A percentile compares a stretch with the other conserved stretches of the same genome.
phyloP scores from a whole-genome alignment of 495 filamentous ascomycete genomes.

The Aspergillus indologenus region DNA sequence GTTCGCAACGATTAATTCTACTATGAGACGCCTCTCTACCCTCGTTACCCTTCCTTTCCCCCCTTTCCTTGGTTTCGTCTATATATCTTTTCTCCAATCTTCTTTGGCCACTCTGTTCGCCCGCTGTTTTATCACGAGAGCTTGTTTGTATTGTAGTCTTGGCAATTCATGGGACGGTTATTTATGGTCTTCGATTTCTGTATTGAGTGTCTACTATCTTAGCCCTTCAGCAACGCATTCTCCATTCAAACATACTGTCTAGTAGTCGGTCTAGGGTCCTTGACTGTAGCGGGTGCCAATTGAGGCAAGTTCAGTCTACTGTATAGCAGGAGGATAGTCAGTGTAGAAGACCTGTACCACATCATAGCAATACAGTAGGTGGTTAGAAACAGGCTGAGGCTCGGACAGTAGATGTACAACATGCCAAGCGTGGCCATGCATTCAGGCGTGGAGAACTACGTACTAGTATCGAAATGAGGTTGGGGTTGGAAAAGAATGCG shows the following conservation, averaged over 20 bases:
- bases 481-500: not conserved
- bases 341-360: not conserved
- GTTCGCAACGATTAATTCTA: slow-evolving; percentile 12
- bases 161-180: slow-evolving; percentile 13
- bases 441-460: not conserved
- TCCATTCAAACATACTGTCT: not conserved
- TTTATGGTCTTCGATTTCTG: not conserved
- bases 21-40: slow-evolving; percentile 10
- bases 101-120: slow-evolving; percentile 11
- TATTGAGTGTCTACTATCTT: slow-evolving; percentile 1
- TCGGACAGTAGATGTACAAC: not conserved
- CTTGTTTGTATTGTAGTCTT: slow-evolving; percentile 22
- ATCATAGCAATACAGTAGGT: not conserved
- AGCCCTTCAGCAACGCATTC: not conserved
- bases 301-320: not conserved
- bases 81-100: slow-evolving; percentile 9
- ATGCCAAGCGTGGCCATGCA: slow-evolving; percentile 1
- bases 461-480: not conserved
- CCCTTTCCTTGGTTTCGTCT: slow-evolving; percentile 9
- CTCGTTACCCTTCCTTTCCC: slow-evolving; percentile 14
- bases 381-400: not conserved
- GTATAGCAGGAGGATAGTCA: not conserved
- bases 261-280: not conserved
- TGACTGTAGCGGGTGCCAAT: too few relatives aligned
- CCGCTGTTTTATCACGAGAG: slow-evolving; percentile 19